A percentile compares a stretch with the other conserved stretches of the same genome.
These are phyloP conservation scores for Penicillium capsulatum DNA, from an alignment of 2,329 filamentous ascomycete species.

Conservation along the genomic window DNA sequence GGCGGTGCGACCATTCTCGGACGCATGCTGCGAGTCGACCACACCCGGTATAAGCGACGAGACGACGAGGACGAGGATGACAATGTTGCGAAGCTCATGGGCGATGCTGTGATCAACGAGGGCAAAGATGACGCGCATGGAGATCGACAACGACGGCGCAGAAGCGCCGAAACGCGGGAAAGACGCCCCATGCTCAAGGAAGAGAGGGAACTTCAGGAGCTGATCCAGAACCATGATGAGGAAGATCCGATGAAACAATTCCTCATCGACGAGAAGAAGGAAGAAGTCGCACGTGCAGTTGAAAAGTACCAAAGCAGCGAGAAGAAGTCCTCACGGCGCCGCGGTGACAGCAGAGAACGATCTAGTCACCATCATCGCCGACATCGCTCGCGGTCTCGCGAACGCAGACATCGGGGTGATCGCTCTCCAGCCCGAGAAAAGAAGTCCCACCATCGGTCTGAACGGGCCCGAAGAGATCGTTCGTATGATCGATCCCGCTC, in stretches of 20 bases:
- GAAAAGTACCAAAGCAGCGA: constrained; percentile 52
- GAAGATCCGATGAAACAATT: constrained; percentile 97
- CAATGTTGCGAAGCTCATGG: constrained; percentile 47
- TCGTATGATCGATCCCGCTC: constrained; percentile 26
- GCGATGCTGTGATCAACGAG: constrained; percentile 40
- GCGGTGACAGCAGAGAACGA: constrained; percentile 36
- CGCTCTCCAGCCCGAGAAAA: constrained; percentile 26
- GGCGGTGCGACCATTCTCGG: constrained; percentile 80
- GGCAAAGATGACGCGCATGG: constrained; percentile 34
- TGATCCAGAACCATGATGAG: constrained; percentile 80
- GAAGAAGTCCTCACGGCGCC: constrained; percentile 38
- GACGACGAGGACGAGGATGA: constrained; percentile 61
- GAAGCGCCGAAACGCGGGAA: constrained; percentile 49
- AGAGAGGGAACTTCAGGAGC: constrained; percentile 69
- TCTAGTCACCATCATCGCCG: constrained; percentile 43
- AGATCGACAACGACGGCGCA: constrained; percentile 34
- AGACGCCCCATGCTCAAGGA: constrained; percentile 67
- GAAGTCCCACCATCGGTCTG: constrained; percentile 24
- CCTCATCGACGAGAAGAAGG: constrained; percentile 84
- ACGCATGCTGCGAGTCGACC: constrained; percentile 79
- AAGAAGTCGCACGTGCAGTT: constrained; percentile 72
- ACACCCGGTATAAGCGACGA: constrained; percentile 82
- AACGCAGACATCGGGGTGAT: constrained; percentile 29
- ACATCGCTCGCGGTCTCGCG: constrained; percentile 40
- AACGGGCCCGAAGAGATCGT: constrained; percentile 28